Base-by-base conservation (phyloP, 768 basidiomycete species). In the Mycena olivaceomarginata region DNA sequence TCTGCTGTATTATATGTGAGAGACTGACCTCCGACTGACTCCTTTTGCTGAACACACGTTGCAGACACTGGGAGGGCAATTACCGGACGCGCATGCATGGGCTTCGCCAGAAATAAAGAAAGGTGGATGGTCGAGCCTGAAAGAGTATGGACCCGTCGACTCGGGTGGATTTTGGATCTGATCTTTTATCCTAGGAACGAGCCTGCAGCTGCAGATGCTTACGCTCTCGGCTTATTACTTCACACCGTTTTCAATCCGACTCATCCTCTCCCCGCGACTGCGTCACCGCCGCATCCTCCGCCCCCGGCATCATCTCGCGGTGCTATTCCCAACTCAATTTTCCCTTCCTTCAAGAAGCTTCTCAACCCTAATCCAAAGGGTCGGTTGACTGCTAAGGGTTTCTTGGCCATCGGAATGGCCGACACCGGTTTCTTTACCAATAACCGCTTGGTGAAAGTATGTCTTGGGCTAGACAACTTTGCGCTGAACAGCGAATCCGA, bases 61-160 rank as follows among this genome's bases (percentile, higher is more conserved):
- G 57, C 84, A 96, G 96, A 94, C 90, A 22, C 89, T 92, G 87
- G 96, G 93, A 60, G 91, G 90, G 53, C 84, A 91, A 73, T 82
- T 94, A 72, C 94, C 93, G 20, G 93, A 92, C 71, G 89, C 93
- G 13, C 90, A 91, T 71, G 80, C 85, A 18, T 92, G 90, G 82
- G 91, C 94, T 4, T 89, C 94, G 18, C 97, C 98, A 0, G 98
- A 99, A 87, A 94, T 98, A 5, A 95, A 93, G 87, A 97, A 95
- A 82, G 89, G 88, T 37, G 97, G 98, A 7, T 99, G 96, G 95
- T 93, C 92, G 22, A 85, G 87, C 0, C 84, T 98, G 16, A 97
- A 97, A 88, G 93, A 96, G 97, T 97, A 81, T 84, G 90, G 77
- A 53, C n/a, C 46, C 46, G 37, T 5, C 7, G 56, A 43, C 46